Evolutionary conservation across 1,139 yeast species (phyloP).

Genomic region (Candida freyschussii): DNA sequence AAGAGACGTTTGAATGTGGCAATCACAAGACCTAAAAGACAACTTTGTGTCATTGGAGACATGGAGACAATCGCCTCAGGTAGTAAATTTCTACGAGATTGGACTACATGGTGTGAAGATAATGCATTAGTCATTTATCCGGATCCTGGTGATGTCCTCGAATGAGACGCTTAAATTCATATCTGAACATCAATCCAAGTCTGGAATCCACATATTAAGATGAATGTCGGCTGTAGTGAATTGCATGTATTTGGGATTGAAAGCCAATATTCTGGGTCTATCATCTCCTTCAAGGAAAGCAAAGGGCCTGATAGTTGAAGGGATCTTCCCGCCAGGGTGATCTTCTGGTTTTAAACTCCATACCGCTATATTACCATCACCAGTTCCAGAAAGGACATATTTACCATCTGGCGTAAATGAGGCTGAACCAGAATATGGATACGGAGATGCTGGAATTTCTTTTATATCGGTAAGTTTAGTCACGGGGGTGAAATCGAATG

Average conservation of each 20-base stretch:
- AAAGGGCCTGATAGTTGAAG: constrained; percentile 28
- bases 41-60: constrained; percentile 82
- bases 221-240: constrained; percentile 72
- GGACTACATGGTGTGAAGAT: constrained; percentile 72
- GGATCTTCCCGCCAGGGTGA: constrained; percentile 3
- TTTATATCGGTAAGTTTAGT: constrained; percentile 46
- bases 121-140: constrained; percentile 70
- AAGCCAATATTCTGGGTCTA: constrained; percentile 58
- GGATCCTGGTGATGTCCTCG: constrained; percentile 33
- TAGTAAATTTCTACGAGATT: constrained; percentile 48
- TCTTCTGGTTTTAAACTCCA: constrained; percentile 44
- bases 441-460: constrained; percentile 39
- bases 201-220: constrained; percentile 24
- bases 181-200: too few relatives aligned
- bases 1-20: constrained; percentile 79
- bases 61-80: constrained; percentile 51
- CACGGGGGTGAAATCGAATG: constrained; percentile 58
- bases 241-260: constrained; percentile 73
- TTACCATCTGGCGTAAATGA: constrained; percentile 82
- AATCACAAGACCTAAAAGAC: constrained; percentile 85
- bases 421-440: constrained; percentile 55
- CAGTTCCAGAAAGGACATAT: constrained; percentile 61
- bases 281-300: constrained; percentile 25
- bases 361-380: constrained; percentile 47
- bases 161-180: too few relatives aligned